phyloP scores from a whole-genome alignment of 2,329 filamentous ascomycete genomes.

The Diaporthe caulivora region DNA sequence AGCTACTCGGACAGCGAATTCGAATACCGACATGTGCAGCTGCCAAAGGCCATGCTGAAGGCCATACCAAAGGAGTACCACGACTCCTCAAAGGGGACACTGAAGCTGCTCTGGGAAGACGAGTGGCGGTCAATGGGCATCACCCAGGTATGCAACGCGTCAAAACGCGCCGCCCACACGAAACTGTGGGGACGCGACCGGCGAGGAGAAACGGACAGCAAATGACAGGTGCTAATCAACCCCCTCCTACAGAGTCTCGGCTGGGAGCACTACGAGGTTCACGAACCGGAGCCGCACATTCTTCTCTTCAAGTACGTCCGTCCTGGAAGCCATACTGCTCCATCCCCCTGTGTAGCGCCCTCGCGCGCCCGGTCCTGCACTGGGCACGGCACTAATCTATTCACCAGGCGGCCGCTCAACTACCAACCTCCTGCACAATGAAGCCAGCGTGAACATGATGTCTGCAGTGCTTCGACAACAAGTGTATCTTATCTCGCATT shows the following conservation, averaged over 20 bases:
- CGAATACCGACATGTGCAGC: conserved; percentile 97
- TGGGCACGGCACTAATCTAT: conserved; percentile 39
- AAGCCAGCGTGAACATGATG: conserved; percentile 43
- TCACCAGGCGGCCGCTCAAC: conserved; percentile 80
- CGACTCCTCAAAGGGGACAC: conserved; percentile 86
- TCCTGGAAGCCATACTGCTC: not conserved
- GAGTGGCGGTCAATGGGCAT: conserved; percentile 98
- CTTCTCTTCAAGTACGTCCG: conserved; percentile 92
- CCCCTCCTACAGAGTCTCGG: conserved; percentile 80
- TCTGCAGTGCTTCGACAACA: conserved; percentile 38
- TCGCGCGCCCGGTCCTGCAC: not conserved
- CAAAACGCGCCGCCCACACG: conserved; percentile 18
- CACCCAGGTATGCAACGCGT: conserved; percentile 79
- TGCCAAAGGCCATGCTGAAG: conserved; percentile 98
- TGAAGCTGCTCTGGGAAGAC: conserved; percentile 98
- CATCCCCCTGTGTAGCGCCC: not conserved
- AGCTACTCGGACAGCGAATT: conserved; percentile 95
- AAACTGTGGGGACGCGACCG: conserved; percentile 21
- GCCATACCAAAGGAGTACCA: conserved; percentile 96
- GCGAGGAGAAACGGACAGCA: conserved; percentile 34
- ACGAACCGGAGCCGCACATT: conserved; percentile 98
- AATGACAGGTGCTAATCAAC: conserved; percentile 11
- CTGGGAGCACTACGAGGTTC: conserved; percentile 99
- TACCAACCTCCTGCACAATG: conserved; percentile 77
- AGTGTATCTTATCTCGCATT: conserved; percentile 46